Conservation (phyloP, 176 grass and related monocot genomes). For the Chrysopogon serrulatus region DNA sequence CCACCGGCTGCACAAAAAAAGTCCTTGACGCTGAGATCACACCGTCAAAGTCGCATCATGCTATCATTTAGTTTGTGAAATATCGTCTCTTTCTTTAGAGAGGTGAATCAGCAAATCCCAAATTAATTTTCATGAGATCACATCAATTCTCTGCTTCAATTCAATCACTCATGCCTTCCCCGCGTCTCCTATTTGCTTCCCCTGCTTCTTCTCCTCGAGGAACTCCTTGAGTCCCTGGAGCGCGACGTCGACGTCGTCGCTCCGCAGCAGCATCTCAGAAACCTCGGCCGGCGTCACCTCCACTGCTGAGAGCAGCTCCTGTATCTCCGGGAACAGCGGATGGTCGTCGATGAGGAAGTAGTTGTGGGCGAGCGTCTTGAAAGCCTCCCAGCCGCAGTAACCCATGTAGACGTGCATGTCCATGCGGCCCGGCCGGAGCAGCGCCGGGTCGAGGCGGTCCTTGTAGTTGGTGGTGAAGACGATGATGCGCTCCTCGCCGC, state of each 20-base stretch:
- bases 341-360: constrained; percentile 30
- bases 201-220: neutral
- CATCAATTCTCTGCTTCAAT: neutral
- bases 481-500: constrained; percentile 45
- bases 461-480: constrained; percentile 60
- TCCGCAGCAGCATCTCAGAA: constrained; percentile 13
- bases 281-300: constrained; percentile 46
- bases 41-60: no score
- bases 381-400: constrained; percentile 27
- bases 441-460: constrained; percentile 52
- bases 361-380: no score
- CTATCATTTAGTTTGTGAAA: no score
- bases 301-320: constrained; percentile 12
- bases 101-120: neutral
- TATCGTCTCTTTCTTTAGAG: no score
- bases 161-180: neutral
- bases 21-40: no score
- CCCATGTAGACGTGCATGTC: constrained; percentile 55
- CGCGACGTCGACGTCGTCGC: neutral
- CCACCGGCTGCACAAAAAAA: no score
- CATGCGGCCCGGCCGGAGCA: constrained; percentile 56
- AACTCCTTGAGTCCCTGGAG: neutral
- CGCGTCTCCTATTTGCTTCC: neutral
- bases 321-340: neutral
- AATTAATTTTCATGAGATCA: neutral